phyloP scores from a whole-genome alignment of 2,329 filamentous ascomycete species.

The Chalara sp. region DNA sequence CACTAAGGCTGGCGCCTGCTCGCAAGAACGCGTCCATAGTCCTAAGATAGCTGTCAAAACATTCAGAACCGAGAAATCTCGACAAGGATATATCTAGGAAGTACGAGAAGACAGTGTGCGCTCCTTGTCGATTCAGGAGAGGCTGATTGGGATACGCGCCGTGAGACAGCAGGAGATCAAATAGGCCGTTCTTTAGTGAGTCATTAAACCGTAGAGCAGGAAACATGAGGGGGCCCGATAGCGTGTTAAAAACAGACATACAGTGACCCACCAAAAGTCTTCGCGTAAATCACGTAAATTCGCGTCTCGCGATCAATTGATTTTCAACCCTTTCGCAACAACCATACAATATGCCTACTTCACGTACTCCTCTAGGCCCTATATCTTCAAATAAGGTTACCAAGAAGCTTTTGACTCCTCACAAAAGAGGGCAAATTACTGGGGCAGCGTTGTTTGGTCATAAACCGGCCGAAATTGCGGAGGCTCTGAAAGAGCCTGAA shows the following conservation, averaged over 20 bases:
- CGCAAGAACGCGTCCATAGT: slow-evolving; percentile 4
- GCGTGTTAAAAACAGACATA: neutral
- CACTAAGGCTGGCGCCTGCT: neutral
- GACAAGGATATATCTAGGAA: slow-evolving; percentile 1
- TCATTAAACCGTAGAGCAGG: neutral
- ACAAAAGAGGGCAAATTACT: too few species aligned
- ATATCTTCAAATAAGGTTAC: too few species aligned
- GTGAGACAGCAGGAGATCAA: neutral
- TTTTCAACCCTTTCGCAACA: too few species aligned
- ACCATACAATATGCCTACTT: too few species aligned
- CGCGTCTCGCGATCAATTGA: too few species aligned
- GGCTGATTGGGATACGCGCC: neutral
- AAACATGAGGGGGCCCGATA: neutral
- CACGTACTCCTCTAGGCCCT: too few species aligned
- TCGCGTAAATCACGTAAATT: too few species aligned
- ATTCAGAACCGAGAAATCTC: slow-evolving; percentile 1
- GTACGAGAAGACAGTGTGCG: slow-evolving; percentile 3
- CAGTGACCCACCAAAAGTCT: too few species aligned
- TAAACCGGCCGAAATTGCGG: too few species aligned
- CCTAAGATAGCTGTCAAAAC: slow-evolving; percentile 2
- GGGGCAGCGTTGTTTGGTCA: too few species aligned
- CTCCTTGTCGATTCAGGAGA: neutral
- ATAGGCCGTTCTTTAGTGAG: neutral
- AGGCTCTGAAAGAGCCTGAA: too few species aligned
- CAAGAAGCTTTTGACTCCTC: too few species aligned